Base-by-base conservation (phyloP, 2,329 filamentous ascomycete species). In the Neopestalotiopsis sp. region DNA sequence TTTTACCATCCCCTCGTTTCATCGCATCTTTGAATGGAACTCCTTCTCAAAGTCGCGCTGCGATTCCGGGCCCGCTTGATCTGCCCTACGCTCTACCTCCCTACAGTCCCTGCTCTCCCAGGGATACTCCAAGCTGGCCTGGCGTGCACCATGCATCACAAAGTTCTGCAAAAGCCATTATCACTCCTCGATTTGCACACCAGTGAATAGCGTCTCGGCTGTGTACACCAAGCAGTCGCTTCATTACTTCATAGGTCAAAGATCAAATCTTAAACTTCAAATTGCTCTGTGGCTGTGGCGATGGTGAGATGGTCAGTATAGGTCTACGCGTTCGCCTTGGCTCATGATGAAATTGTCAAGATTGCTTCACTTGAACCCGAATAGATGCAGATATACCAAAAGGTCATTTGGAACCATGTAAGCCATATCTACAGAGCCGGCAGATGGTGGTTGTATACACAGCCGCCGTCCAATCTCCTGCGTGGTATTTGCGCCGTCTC, bases 81-180 rank as follows among this genome's bases (percentile, higher is more conserved):
- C 45, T 52, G 45, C 45, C 45, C 45, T 49, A 49, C 42, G 42
- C n/a, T 13, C 42, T n/a, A 49, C 13, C 13, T 49, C 13, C 7
- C 42, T 52, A 20, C 45, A n/a, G 20, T n/a, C 17, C 45, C 45
- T 38, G 14, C 20, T 6, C 20, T 6, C 20, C 28, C 63, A 56
- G 32, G 63, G 63, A 57, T 66, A 6, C 24, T 30, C 49, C 63
- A 66, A 24, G 63, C 17, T 66, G 12, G 20, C 34, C 56, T 45
- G 45, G 45, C 56, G 45, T 56, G 63, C 49, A 20, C 32, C 32
- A 28, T 34, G 63, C 20, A 14, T 56, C 63, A 66, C 32, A n/a
- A 28, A n/a, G 20, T 14, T 40, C 34, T 30, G 59, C 45, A 52
- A 52, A 52, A 52, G 45, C 14, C 45, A 52, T 52, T 20, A 20